phyloP scores from a whole-genome alignment of 1,284 basidiomycete species.

The Austropuccinia psidii region DNA sequence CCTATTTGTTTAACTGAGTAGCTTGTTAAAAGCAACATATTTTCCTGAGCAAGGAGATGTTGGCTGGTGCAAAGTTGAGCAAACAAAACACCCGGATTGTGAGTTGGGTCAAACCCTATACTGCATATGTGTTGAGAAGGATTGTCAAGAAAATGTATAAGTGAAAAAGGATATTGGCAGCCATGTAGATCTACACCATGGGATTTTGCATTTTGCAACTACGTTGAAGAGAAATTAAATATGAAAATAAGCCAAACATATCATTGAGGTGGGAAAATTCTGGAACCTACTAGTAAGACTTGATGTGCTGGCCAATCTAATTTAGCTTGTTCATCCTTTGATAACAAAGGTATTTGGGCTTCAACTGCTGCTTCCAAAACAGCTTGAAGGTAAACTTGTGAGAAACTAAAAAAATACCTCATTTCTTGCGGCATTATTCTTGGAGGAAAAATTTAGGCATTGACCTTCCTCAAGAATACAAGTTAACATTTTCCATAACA shows the following conservation, averaged over 20 bases:
- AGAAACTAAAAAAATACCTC: background rate
- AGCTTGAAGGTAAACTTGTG: slow-evolving; percentile 3
- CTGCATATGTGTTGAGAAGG: no score
- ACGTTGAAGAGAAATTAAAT: background rate
- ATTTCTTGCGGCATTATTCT: background rate
- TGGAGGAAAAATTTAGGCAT: no score
- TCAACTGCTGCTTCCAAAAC: background rate
- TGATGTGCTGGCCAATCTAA: background rate
- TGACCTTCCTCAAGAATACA: background rate
- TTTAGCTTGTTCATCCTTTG: slow-evolving; percentile 1
- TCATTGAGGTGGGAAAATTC: background rate
- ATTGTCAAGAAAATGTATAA: background rate
- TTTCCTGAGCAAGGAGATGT: background rate
- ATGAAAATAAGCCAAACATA: background rate
- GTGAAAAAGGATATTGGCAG: slow-evolving; percentile 27
- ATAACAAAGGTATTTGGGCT: slow-evolving; percentile 12
- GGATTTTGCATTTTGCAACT: slow-evolving; percentile 3
- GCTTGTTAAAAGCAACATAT: background rate
- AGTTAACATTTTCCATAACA: background rate
- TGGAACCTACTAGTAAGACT: background rate
- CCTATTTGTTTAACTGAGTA: no score
- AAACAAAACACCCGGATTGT: slow-evolving; percentile 7
- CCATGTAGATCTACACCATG: slow-evolving; percentile 22
- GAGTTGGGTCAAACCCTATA: slow-evolving; percentile 4
- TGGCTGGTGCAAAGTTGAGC: slow-evolving; percentile 20